These are phyloP conservation scores for Leccinum uliginosum DNA, from an alignment of 768 basidiomycete species.

Conservation along the genomic window DNA sequence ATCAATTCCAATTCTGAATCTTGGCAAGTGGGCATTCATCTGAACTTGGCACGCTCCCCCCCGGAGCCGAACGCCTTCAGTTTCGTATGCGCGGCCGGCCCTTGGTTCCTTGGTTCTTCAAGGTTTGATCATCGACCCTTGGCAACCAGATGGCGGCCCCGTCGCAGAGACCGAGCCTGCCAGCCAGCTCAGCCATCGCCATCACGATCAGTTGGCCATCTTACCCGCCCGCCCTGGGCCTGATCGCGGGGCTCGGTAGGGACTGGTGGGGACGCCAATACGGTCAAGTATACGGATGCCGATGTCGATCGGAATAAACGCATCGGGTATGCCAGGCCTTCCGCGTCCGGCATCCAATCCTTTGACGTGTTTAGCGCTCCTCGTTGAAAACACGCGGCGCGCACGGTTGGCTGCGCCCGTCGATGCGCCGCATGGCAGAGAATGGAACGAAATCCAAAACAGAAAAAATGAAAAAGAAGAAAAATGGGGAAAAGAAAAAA, in stretches of 20 bases:
- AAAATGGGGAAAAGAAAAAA: background rate
- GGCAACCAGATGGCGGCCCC: background rate
- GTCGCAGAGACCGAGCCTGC: background rate
- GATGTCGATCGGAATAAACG: background rate
- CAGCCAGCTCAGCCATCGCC: background rate
- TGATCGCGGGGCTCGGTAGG: background rate
- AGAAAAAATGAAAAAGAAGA: background rate
- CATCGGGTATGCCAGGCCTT: background rate
- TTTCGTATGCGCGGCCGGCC: background rate
- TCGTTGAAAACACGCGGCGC: conserved; percentile 26
- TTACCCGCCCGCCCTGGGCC: background rate
- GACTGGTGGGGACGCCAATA: background rate
- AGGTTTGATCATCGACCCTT: background rate
- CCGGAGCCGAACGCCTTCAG: background rate
- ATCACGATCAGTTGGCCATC: background rate
- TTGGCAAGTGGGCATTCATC: background rate
- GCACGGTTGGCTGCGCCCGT: conserved; percentile 1
- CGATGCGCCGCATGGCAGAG: background rate
- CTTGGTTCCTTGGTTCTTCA: background rate
- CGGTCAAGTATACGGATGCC: background rate
- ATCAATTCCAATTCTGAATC: background rate
- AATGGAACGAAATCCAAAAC: background rate
- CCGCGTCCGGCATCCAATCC: background rate
- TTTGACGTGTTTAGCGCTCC: conserved; percentile 6
- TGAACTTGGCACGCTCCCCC: background rate